These are phyloP conservation scores for Beta macrorhiza DNA, from an alignment of 179 eudicot species.

Conservation along the genomic window DNA sequence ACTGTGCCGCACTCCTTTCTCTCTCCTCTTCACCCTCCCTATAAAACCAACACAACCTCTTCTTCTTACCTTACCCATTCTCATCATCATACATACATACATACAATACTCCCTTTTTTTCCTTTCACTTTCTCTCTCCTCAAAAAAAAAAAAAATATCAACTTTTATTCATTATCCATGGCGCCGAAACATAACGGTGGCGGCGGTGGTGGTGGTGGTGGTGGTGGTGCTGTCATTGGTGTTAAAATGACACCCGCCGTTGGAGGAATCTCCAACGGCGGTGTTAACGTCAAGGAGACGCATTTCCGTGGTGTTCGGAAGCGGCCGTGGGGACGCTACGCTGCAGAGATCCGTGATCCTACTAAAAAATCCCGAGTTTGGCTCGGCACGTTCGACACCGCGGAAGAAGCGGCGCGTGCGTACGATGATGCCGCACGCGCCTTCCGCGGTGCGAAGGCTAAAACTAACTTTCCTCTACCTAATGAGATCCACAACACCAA, in stretches of 20 bases:
- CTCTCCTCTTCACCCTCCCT: slow-evolving; percentile 11
- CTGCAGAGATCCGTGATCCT: slow-evolving; percentile 72
- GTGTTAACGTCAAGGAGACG: slow-evolving; percentile 25
- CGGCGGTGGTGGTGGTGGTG: slow-evolving; percentile 17
- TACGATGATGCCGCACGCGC: slow-evolving; percentile 61
- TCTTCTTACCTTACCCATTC: not conserved
- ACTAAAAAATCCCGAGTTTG: slow-evolving; percentile 58
- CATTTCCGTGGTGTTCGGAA: slow-evolving; percentile 60
- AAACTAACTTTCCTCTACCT: slow-evolving; percentile 47
- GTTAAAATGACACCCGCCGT: not conserved
- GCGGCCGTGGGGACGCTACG: slow-evolving; percentile 70
- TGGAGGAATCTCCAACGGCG: too few species aligned
- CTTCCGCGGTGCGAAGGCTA: slow-evolving; percentile 64
- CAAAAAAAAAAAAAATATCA: too few species aligned
- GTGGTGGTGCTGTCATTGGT: not conserved
- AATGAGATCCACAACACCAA: not conserved
- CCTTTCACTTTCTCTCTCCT: too few species aligned
- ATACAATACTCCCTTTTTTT: too few species aligned
- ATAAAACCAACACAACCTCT: not conserved
- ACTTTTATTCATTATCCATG: slow-evolving; percentile 18
- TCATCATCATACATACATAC: not conserved
- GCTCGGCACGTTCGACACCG: slow-evolving; percentile 73
- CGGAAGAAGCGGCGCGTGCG: slow-evolving; percentile 63
- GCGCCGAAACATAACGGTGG: slow-evolving; percentile 34
- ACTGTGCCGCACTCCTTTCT: slow-evolving; percentile 25